Conservation (phyloP, 2,329 filamentous ascomycete species). For the Fusarium subtropicale region DNA sequence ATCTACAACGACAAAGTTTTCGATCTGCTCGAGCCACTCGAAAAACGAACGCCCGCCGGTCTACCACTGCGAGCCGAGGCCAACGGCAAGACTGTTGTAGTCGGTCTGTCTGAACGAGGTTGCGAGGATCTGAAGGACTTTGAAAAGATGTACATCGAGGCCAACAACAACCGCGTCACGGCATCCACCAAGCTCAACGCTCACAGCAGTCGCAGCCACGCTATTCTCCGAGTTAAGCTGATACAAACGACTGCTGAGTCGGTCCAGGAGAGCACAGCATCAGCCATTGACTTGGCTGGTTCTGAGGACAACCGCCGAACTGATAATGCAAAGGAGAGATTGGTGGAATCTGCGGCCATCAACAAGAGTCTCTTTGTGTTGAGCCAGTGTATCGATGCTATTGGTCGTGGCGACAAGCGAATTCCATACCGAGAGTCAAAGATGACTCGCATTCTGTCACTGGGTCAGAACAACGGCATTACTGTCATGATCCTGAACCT, state of each 20-base stretch:
- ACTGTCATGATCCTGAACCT: slow-evolving; percentile 98
- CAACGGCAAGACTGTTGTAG: slow-evolving; percentile 86
- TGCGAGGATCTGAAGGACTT: slow-evolving; percentile 91
- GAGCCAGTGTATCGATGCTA: slow-evolving; percentile 95
- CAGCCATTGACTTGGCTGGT: slow-evolving; percentile 93
- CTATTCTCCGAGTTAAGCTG: slow-evolving; percentile 90
- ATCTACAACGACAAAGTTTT: slow-evolving; percentile 98
- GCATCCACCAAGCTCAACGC: slow-evolving; percentile 93
- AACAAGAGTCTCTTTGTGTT: slow-evolving; percentile 97
- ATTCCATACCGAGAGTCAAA: slow-evolving; percentile 96
- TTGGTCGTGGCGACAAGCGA: slow-evolving; percentile 77
- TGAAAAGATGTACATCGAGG: slow-evolving; percentile 88
- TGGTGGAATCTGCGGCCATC: slow-evolving; percentile 96
- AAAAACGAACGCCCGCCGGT: slow-evolving; percentile 85
- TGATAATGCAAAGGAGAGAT: slow-evolving; percentile 89
- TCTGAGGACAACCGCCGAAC: slow-evolving; percentile 96
- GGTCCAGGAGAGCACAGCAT: slow-evolving; percentile 82
- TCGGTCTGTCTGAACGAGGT: slow-evolving; percentile 83
- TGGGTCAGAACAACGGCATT: slow-evolving; percentile 94
- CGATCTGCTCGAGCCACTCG: slow-evolving; percentile 86
- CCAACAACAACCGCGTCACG: slow-evolving; percentile 90
- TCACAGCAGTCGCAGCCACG: slow-evolving; percentile 89
- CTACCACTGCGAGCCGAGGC: slow-evolving; percentile 87
- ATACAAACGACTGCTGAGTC: slow-evolving; percentile 78
- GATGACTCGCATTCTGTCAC: slow-evolving; percentile 92